A percentile compares a stretch with the other conserved stretches of the same genome.
These are phyloP conservation scores for Sophora flavescens DNA, from an alignment of 306 rosid species.

Conservation along the genomic window DNA sequence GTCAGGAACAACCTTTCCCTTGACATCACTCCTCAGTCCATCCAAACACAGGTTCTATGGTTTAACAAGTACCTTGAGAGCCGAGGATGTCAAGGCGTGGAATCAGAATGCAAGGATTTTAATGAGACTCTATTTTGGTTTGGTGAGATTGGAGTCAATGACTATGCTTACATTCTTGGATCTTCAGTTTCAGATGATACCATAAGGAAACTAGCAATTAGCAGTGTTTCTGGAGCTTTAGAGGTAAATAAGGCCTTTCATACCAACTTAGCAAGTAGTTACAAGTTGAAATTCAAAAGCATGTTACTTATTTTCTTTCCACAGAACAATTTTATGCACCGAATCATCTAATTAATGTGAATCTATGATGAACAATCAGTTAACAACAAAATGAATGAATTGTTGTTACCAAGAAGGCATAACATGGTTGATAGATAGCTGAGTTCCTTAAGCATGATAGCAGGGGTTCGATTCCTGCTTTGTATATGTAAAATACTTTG, in stretches of 20 bases:
- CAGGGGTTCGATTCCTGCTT: too few relatives aligned
- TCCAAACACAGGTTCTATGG: conserved; percentile 83
- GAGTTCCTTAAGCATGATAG: too few relatives aligned
- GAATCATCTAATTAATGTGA: not conserved
- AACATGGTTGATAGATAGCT: too few relatives aligned
- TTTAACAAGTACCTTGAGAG: conserved; percentile 66
- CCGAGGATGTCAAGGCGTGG: conserved; percentile 53
- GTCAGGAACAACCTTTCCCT: conserved; percentile 78
- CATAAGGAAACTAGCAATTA: conserved; percentile 64
- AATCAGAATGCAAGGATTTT: conserved; percentile 53
- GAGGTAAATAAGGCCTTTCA: conserved; percentile 60
- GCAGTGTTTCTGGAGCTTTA: conserved; percentile 56
- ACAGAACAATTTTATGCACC: not conserved
- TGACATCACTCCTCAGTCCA: conserved; percentile 74
- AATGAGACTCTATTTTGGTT: conserved; percentile 86
- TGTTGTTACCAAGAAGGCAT: too few relatives aligned
- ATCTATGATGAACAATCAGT: not conserved
- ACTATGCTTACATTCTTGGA: conserved; percentile 88
- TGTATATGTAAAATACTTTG: too few relatives aligned
- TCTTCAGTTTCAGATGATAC: conserved; percentile 62
- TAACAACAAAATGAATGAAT: not conserved
- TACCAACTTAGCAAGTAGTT: not conserved
- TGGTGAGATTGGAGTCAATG: conserved; percentile 98
- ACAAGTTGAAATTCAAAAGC: not conserved
- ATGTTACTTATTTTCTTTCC: not conserved